Evolutionary conservation across 2,329 filamentous ascomycete genomes (phyloP).

Genomic region (Fusarium domesticum): DNA sequence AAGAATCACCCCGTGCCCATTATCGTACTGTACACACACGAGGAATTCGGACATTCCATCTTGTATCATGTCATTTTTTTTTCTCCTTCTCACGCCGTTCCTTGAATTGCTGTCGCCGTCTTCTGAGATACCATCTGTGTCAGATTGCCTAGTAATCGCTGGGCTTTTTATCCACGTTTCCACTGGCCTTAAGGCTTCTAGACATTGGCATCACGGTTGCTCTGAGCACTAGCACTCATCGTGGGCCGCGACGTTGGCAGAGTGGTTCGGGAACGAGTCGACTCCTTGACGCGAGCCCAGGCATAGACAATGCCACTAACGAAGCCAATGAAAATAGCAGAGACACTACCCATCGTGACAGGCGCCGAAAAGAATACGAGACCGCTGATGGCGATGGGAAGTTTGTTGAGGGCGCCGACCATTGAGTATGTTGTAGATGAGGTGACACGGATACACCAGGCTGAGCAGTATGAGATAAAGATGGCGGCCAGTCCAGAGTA

Average conservation of each 20-base stretch:
- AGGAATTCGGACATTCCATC: constrained; percentile 3
- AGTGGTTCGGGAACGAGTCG: constrained; percentile 60
- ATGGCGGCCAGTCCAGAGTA: constrained; percentile 90
- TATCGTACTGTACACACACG: constrained; percentile 14
- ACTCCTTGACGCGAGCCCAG: constrained; percentile 64
- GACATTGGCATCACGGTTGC: constrained; percentile 78
- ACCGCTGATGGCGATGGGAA: constrained; percentile 89
- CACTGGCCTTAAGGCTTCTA: too few relatives aligned
- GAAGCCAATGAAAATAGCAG: constrained; percentile 88
- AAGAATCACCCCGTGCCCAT: constrained; percentile 9
- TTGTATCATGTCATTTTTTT: constrained; percentile 4
- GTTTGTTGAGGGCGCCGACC: constrained; percentile 97
- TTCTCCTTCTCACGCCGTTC: not conserved
- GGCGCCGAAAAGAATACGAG: constrained; percentile 94
- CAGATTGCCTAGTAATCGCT: not conserved
- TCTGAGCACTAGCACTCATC: constrained; percentile 88
- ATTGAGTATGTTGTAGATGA: constrained; percentile 98
- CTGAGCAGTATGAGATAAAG: constrained; percentile 99
- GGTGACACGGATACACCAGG: constrained; percentile 97
- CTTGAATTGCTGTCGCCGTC: not conserved
- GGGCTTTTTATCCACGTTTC: too few relatives aligned
- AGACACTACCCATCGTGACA: constrained; percentile 86
- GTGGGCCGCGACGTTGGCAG: constrained; percentile 64
- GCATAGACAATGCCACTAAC: constrained; percentile 89
- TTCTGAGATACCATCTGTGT: not conserved